phyloP scores from a whole-genome alignment of 2,329 filamentous ascomycete species.

The Tolypocladium inflatum region DNA sequence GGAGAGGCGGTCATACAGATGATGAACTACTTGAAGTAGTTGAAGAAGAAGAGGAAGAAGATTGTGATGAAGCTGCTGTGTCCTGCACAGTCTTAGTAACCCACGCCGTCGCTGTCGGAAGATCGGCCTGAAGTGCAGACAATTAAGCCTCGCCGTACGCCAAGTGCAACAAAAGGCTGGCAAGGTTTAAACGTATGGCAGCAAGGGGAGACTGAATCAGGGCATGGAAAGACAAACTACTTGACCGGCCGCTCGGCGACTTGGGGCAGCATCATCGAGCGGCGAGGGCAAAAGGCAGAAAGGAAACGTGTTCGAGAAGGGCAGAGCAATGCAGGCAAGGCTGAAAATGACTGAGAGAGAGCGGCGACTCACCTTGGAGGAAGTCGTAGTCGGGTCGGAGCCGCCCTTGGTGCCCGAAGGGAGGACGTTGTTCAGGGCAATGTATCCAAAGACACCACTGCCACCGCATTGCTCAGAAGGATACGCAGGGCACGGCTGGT shows the following conservation, averaged over 20 bases:
- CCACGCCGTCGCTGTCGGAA: constrained; percentile 17
- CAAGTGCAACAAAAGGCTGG: background rate
- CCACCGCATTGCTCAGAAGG: constrained; percentile 57
- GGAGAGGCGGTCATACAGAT: constrained; percentile 27
- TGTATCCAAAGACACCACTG: constrained; percentile 53
- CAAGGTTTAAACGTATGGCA: background rate
- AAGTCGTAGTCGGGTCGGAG: constrained; percentile 9
- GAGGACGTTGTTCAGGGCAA: constrained; percentile 36
- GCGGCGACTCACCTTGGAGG: constrained; percentile 17
- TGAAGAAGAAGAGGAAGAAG: constrained; percentile 13
- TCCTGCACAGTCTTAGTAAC: constrained; percentile 26
- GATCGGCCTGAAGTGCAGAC: constrained; percentile 16
- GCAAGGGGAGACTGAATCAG: background rate
- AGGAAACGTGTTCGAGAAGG: background rate
- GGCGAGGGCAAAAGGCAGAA: background rate
- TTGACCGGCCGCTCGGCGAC: background rate
- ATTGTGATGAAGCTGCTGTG: constrained; percentile 13
- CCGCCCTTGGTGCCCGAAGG: constrained; percentile 46
- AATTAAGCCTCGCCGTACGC: constrained; percentile 17
- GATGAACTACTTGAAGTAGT: constrained; percentile 10
- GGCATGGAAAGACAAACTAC: background rate
- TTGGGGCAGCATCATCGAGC: background rate
- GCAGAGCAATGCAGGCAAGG: background rate
- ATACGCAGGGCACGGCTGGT: constrained; percentile 57
- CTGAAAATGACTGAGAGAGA: background rate